Base-by-base conservation (phyloP, 768 basidiomycete species). In the Leucocoprinus leucothites region DNA sequence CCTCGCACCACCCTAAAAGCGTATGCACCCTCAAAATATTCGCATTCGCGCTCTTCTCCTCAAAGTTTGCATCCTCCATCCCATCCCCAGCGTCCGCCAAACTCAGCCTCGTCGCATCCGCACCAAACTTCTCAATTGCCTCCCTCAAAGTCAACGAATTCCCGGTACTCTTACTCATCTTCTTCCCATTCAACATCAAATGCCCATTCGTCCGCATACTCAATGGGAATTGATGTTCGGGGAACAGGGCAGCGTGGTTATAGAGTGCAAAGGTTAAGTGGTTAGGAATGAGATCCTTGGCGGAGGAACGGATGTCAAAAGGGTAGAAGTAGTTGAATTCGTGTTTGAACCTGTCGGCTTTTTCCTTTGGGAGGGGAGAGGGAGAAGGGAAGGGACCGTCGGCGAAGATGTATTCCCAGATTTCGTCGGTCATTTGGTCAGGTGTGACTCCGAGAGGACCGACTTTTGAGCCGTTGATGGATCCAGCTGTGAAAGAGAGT, bases 261-360 rank as follows among this genome's bases (percentile, higher is more conserved):
- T 99, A 99, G 60, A 97, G 72, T 48, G 85, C 85, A 76, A 99
- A 98, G 0, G 96, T 94, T 65, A 99, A 67, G 70, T 98, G 89
- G 71, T 99, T 99, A 36, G 89, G 90, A 57, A 99, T 88, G 58
- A 99, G 80, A 65, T 99, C 97, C 71, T 98, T 98, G 52, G 91
- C 97, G 11, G 97, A 99, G 13, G 97, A 98, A 46, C 97, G 91
- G 63, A 99, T 83, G 73, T 98, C 93, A 78, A 98, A 88, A 51
- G 97, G 96, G 72, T 99, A 99, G 78, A 96, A 98, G 77, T 98
- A 99, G 28, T 88, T 76, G 79, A 87, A 98, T 70, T 94, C 88
- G 70, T 89, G 88, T 68, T 89, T 94, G 71, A 98, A 79, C 14
- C 79, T 76, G 66, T 94, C 87, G 28, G 84, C 89, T 63, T 91